Evolutionary conservation across 768 basidiomycete genomes (phyloP), one percentile per base, ranked within the genome.

Genomic region (Trametes gibbosa): DNA sequence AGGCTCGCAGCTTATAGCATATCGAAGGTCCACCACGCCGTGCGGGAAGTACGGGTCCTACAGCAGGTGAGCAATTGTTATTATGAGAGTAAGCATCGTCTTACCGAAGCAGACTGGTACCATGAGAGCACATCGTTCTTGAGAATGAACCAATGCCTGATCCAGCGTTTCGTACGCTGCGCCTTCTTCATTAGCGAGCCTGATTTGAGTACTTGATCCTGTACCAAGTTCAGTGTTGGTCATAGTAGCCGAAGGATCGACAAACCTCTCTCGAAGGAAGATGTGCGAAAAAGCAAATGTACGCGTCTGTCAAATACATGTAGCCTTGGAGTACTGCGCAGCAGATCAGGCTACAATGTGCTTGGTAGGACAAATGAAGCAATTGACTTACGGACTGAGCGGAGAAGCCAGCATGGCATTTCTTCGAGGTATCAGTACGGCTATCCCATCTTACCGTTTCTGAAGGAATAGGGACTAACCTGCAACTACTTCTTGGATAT

Each of bases 41-140:
- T 95, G 91, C 12, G 95, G 92, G 72, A 99, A 99, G 74, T 99
- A 99, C 1, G 95, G 96, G 66, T 99, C 95, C 94, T 96, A 52
- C 59, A 19, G 39, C 42, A 47, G 53, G 6, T 55, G 65, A 14
- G 14, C 17, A 43, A n/a, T 10, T 23, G 21, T 24, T n/a, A 2
- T n/a, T 21, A 10, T 24, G 21, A 7, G 41, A 51, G 25, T 42
- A 24, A 23, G 8, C 24, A 5, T 59, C 10, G 43, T 70, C 79
- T 76, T 73, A 94, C 95, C 56, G 92, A 87, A 56, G 95, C 93
- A 7, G 91, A 92, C 63, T 93, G 90, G 72, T 92, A 98, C 97
- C 97, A 99, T 17, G 93, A 95, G 25, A 99, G 78, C 0, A 93
- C 92, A 67, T 95, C 94, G 62, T 98, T 96, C 82, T 92, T 95